Evolutionary conservation across 768 basidiomycete genomes (phyloP).

Genomic region (Mycena sanguinolenta): DNA sequence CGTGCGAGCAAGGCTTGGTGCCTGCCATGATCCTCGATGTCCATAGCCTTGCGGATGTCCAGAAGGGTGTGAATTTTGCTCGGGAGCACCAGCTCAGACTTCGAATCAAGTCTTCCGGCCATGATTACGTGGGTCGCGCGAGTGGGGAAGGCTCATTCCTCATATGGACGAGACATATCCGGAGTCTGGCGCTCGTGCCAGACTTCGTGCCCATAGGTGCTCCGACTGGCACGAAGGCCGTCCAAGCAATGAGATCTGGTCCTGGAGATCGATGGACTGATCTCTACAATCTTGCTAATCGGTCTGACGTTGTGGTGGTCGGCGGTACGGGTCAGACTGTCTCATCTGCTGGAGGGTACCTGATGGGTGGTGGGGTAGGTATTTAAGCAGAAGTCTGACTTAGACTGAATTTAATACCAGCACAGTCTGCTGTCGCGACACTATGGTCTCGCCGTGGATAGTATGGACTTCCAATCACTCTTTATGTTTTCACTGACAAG

Average conservation of each 20-base stretch:
- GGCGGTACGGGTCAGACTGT: conserved; percentile 14
- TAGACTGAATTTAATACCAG: background rate
- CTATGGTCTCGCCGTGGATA: conserved; percentile 17
- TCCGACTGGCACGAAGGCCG: background rate
- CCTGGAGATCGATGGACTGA: conserved; percentile 12
- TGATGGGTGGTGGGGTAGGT: conserved; percentile 16
- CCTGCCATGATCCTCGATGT: conserved; percentile 40
- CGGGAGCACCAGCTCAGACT: conserved; percentile 34
- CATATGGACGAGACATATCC: conserved; percentile 54
- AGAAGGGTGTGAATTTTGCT: conserved; percentile 41
- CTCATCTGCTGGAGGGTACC: conserved; percentile 13
- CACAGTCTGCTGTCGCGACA: conserved; percentile 16
- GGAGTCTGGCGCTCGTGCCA: conserved; percentile 23
- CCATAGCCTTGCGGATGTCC: conserved; percentile 37
- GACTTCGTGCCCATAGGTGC: conserved; percentile 1
- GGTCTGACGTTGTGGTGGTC: conserved; percentile 14
- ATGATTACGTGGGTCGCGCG: conserved; percentile 51
- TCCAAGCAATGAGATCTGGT: conserved; percentile 1
- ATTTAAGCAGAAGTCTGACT: background rate
- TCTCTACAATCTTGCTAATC: conserved; percentile 8
- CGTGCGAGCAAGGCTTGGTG: conserved; percentile 42
- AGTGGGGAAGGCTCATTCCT: conserved; percentile 46
- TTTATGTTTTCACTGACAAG: background rate
- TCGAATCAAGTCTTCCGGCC: conserved; percentile 45
- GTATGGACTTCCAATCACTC: background rate